Percentiles rank a stretch among this genome's conserved stretches.
These are phyloP conservation scores for Passiflora organensis DNA, from an alignment of 345 rosid species.

Conservation along the genomic window DNA sequence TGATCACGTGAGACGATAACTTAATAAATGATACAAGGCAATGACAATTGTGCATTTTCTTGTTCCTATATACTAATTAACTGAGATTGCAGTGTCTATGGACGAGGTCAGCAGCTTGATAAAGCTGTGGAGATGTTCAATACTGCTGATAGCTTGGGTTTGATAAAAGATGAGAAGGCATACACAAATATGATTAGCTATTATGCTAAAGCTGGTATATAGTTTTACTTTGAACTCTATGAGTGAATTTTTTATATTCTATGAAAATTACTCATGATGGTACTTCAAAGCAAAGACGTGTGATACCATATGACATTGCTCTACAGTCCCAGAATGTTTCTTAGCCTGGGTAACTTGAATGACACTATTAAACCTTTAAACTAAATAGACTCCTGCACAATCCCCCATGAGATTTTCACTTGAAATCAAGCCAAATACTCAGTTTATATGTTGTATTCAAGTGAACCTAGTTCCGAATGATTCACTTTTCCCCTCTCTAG, in stretches of 20 bases:
- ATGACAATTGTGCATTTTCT: conserved; percentile 8
- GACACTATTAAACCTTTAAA: too few relatives aligned
- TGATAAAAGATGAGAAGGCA: conserved; percentile 67
- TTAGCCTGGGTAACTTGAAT: too few relatives aligned
- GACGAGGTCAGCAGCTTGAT: conserved; percentile 51
- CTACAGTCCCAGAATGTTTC: too few relatives aligned
- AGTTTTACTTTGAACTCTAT: neutral
- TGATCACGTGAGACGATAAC: conserved; percentile 57
- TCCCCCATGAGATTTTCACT: too few relatives aligned
- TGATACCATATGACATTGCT: too few relatives aligned
- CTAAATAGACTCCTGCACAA: too few relatives aligned
- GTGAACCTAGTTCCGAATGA: neutral
- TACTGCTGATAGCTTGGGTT: conserved; percentile 36
- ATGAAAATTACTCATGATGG: too few relatives aligned
- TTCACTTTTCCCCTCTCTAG: neutral
- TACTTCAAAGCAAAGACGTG: too few relatives aligned
- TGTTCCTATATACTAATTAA: conserved; percentile 11
- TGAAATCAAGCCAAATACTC: too few relatives aligned
- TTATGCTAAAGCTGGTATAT: conserved; percentile 72
- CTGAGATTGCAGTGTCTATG: conserved; percentile 58
- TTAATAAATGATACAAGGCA: neutral
- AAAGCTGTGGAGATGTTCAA: conserved; percentile 62
- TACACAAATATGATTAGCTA: conserved; percentile 64
- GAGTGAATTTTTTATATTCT: too few relatives aligned
- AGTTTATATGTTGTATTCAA: too few relatives aligned